Evolutionary conservation across 331 rosid genomes (phyloP).

Genomic region (Phaseolus coccineus): DNA sequence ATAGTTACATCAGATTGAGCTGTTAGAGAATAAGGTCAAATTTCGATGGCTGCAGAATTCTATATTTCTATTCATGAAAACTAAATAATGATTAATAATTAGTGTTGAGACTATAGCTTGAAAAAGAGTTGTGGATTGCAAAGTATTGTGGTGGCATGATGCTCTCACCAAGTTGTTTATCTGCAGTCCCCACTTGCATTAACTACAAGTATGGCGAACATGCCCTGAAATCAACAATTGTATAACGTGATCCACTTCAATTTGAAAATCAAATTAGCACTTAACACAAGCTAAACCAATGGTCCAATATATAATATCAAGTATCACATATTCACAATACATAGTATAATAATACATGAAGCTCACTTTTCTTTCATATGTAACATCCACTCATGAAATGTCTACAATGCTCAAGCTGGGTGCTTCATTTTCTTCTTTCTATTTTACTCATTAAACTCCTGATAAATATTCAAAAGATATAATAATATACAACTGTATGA

Average conservation of each 20-base stretch:
- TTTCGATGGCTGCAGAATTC: conserved; percentile 27
- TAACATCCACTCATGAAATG: conserved; percentile 41
- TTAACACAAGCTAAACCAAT: conserved; percentile 32
- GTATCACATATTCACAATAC: neutral
- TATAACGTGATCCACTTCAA: conserved; percentile 24
- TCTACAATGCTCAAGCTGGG: neutral
- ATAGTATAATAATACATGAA: neutral
- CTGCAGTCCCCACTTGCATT: conserved; percentile 34
- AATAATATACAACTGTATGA: too few relatives aligned
- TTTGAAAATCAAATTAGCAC: conserved; percentile 20
- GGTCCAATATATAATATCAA: conserved; percentile 25
- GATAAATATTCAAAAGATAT: too few relatives aligned
- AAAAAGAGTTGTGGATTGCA: conserved; percentile 43
- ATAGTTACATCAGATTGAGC: conserved; percentile 36
- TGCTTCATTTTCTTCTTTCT: conserved; percentile 30
- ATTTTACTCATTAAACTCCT: neutral
- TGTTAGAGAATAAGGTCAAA: conserved; percentile 39
- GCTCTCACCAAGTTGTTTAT: conserved; percentile 43
- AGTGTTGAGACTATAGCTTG: conserved; percentile 38
- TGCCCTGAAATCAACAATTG: conserved; percentile 35
- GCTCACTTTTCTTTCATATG: conserved; percentile 29
- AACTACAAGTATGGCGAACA: conserved; percentile 34
- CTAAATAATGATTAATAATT: conserved; percentile 38
- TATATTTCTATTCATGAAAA: conserved; percentile 32
- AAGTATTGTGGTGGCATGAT: conserved; percentile 41